Evolutionary conservation across 805 yeast genomes (phyloP).

Genomic region (Wickerhamiella alocasiicola): DNA sequence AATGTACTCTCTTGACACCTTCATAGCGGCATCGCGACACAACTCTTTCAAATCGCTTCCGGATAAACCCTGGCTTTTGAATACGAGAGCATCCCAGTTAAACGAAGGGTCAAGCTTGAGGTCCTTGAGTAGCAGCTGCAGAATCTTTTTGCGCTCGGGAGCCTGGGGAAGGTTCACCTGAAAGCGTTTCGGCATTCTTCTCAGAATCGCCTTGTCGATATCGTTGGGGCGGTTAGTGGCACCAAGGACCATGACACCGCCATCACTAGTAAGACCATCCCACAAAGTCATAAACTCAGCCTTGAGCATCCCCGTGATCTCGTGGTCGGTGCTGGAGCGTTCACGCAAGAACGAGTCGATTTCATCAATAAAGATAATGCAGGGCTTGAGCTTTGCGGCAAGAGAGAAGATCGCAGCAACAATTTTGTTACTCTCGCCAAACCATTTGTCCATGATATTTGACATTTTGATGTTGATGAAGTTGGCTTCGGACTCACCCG

Average conservation of each 20-base stretch:
- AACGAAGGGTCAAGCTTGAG: slow-evolving; percentile 51
- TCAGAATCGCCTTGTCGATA: slow-evolving; percentile 80
- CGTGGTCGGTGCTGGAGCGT: slow-evolving; percentile 76
- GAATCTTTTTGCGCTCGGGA: slow-evolving; percentile 55
- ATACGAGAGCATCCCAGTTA: slow-evolving; percentile 47
- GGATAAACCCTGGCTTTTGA: slow-evolving; percentile 58
- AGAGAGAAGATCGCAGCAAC: slow-evolving; percentile 86
- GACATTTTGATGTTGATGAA: slow-evolving; percentile 88
- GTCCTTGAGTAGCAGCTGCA: slow-evolving; percentile 53
- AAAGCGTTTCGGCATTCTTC: slow-evolving; percentile 87
- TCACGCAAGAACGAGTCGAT: slow-evolving; percentile 89
- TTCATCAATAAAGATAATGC: slow-evolving; percentile 91
- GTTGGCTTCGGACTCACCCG: slow-evolving; percentile 81
- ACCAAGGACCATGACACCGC: slow-evolving; percentile 77
- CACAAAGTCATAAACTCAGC: slow-evolving; percentile 96
- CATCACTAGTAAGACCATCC: slow-evolving; percentile 74
- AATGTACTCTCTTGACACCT: slow-evolving; percentile 78
- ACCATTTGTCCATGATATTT: slow-evolving; percentile 93
- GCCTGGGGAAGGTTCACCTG: slow-evolving; percentile 61
- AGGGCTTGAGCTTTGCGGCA: slow-evolving; percentile 82
- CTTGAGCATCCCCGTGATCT: slow-evolving; percentile 84
- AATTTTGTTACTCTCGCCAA: slow-evolving; percentile 89
- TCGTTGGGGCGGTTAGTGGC: slow-evolving; percentile 90
- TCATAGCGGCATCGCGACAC: slow-evolving; percentile 87
- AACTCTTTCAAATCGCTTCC: slow-evolving; percentile 88